Evolutionary conservation across 306 rosid genomes (phyloP), one percentile per base, ranked within the genome.

Genomic region (Adenanthera pavonina): DNA sequence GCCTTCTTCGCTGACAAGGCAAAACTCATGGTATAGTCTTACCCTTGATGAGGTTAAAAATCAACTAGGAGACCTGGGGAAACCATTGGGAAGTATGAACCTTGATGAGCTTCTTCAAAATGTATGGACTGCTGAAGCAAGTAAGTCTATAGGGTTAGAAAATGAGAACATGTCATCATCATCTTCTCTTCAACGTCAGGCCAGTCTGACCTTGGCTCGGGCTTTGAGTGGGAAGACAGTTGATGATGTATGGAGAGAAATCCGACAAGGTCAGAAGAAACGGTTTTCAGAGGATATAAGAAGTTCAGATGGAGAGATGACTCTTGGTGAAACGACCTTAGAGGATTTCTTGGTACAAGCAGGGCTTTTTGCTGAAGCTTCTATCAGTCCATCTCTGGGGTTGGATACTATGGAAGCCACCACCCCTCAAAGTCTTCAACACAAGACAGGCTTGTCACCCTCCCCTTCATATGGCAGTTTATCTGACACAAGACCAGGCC

Each of bases 291-390:
- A 81, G 57, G 88, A 64, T 35, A 51, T 89, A 82, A 86, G 79
- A 51, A 60, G 46, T 82, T 84, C 74, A 69, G 85, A 88, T 77
- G 40, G 72, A 40, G 90, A 81, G 78, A 72, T 75, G 83, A 90
- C 80, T 36, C 90, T 90, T 8, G 97, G 98, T 46, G 92, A 87
- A 66, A 91, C 89, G 3, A 94, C 94, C 59, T 86, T 94, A 56
- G 98, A 94, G 75, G 92, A 94, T 68, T 94, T 94, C 86, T 81
- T 94, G 72, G 92, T 92, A 44, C 94, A 90, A 74, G 97, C 93
- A 4, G 94, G 93, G 67, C 93, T 91, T 84, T 91, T 88, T 77
- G 93, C 97, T 13, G 91, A 88, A 72, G 87, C 89, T 75, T 91
- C 89, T 76, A 62, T 82, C 14, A 84, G 84, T 84, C 87, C 91